Evolutionary conservation across 768 basidiomycete genomes (phyloP).

Genomic region (Daedaleopsis nitida): DNA sequence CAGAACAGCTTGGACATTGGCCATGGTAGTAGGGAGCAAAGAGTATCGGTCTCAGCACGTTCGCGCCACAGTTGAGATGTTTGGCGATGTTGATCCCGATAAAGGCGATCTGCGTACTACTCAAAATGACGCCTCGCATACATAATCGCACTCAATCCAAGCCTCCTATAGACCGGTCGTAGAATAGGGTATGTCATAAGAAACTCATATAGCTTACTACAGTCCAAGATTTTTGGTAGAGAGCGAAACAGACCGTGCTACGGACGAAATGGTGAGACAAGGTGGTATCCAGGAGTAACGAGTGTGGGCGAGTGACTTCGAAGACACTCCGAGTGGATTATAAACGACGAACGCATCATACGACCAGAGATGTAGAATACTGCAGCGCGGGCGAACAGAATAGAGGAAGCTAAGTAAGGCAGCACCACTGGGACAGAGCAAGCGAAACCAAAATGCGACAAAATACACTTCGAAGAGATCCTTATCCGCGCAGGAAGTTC

Average conservation of each 20-base stretch:
- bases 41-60: constrained; percentile 7
- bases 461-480: constrained; percentile 29
- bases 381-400: constrained; percentile 37
- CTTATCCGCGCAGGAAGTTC: constrained; percentile 72
- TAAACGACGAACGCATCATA: constrained; percentile 24
- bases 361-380: constrained; percentile 44
- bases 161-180: neutral
- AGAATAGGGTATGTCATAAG: constrained; percentile 33
- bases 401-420: constrained; percentile 18
- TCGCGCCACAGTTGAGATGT: constrained; percentile 19
- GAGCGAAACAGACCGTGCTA: constrained; percentile 26
- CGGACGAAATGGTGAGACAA: constrained; percentile 25
- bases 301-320: constrained; percentile 54
- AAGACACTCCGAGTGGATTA: constrained; percentile 23
- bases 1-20: constrained; percentile 69
- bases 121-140: neutral
- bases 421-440: constrained; percentile 37
- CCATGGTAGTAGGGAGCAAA: constrained; percentile 43
- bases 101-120: neutral
- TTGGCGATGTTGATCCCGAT: constrained; percentile 32
- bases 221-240: constrained; percentile 26
- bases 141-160: neutral
- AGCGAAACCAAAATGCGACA: constrained; percentile 34
- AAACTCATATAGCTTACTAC: constrained; percentile 27
- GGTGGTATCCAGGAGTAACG: constrained; percentile 34